phyloP scores from a whole-genome alignment of 345 rosid species.

The Syzygium aqueum region DNA sequence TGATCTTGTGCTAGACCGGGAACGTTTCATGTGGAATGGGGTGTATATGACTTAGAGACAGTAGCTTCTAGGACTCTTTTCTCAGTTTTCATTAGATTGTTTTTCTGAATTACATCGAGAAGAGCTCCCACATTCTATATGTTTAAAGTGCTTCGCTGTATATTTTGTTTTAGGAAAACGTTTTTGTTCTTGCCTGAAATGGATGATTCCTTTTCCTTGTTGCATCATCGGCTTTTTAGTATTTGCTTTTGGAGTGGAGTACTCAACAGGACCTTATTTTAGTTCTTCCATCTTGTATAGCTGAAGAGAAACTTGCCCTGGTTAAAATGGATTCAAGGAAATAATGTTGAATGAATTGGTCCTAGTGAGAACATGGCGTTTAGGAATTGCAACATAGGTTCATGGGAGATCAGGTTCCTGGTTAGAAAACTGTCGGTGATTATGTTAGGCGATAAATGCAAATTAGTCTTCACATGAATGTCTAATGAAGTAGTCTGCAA shows the following conservation, averaged over 20 bases:
- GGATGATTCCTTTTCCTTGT: background rate
- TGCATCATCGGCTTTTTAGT: background rate
- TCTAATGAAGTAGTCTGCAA: background rate
- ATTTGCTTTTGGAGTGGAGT: background rate
- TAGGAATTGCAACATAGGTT: background rate
- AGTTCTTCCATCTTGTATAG: background rate
- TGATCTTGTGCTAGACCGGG: background rate
- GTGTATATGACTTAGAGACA: constrained; percentile 9
- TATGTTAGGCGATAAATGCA: background rate
- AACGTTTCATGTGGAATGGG: background rate
- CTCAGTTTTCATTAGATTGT: background rate
- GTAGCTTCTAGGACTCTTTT: constrained; percentile 1
- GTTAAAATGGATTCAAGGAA: background rate
- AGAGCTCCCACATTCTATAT: background rate
- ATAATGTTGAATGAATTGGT: background rate
- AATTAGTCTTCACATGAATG: background rate
- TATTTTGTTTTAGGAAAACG: background rate
- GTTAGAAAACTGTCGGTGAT: background rate
- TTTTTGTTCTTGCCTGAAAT: background rate
- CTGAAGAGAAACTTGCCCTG: background rate
- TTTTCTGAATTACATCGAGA: background rate
- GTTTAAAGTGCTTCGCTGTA: background rate
- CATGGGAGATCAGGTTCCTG: background rate
- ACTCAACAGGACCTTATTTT: background rate
- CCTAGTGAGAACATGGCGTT: background rate